A percentile compares a stretch with the other conserved stretches of the same genome.
These are phyloP conservation scores for Boletus fagicola DNA, from an alignment of 768 basidiomycete genomes.

Conservation along the genomic window DNA sequence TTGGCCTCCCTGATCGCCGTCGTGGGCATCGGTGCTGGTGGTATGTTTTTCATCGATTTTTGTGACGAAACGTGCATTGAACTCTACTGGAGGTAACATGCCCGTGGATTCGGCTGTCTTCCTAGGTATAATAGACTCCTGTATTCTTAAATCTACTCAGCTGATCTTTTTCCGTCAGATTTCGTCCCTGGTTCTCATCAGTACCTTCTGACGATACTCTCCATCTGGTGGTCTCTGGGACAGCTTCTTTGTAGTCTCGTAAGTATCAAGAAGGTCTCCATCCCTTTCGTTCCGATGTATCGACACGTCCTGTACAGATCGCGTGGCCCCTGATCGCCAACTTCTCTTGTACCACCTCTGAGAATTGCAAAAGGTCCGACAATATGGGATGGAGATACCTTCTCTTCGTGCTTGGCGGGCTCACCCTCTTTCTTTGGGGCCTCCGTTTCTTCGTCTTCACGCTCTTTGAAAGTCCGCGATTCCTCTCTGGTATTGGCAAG, in stretches of 20 bases:
- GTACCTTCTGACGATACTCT: conserved; percentile 55
- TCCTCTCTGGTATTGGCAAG: conserved; percentile 51
- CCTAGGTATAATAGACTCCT: conserved; percentile 34
- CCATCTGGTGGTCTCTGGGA: conserved; percentile 60
- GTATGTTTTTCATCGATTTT: conserved; percentile 15
- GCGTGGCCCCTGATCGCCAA: conserved; percentile 61
- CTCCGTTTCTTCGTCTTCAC: conserved; percentile 53
- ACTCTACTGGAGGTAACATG: conserved; percentile 41
- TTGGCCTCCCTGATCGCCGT: conserved; percentile 48
- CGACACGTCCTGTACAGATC: conserved; percentile 33
- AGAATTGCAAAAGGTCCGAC: conserved; percentile 38
- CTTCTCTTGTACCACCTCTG: conserved; percentile 44
- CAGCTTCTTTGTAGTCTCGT: conserved; percentile 51
- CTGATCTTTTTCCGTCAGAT: conserved; percentile 35
- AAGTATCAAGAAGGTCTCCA: conserved; percentile 4
- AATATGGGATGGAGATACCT: conserved; percentile 71
- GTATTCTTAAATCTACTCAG: background rate
- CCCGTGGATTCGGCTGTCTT: conserved; percentile 56
- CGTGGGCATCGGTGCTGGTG: conserved; percentile 50
- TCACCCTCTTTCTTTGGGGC: conserved; percentile 52
- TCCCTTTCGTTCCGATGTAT: background rate
- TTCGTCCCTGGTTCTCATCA: conserved; percentile 54
- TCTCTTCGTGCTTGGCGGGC: conserved; percentile 49
- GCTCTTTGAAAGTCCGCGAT: conserved; percentile 57
- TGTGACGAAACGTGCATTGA: background rate